Evolutionary conservation across 441 rosid species (phyloP), one percentile per base, ranked within the genome.

Genomic region (Corymbia calophylla): DNA sequence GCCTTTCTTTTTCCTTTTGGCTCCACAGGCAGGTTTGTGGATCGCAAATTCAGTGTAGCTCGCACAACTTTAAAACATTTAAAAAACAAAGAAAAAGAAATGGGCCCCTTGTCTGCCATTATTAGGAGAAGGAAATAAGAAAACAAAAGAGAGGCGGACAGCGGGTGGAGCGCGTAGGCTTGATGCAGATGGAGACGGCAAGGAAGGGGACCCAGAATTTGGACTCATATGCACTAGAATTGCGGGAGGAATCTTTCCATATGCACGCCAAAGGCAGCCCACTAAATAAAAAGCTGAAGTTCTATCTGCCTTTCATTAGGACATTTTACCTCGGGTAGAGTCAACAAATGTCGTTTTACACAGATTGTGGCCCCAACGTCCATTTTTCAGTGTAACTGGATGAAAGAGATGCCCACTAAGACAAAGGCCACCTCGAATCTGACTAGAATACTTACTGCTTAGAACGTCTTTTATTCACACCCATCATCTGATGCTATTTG

Each of bases 261-360:
- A 12, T 58, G 10, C 64, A 58, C n/a, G n/a, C n/a, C n/a, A 0
- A 58, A 25, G 16, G 82, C 82, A 6, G 82, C 0, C 0, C 49
- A 21, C 49, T 3, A 0, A 29, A 11, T 0, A 25, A 66, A 64
- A 39, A 70, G 17, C 49, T 39, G 25, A 21, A 73, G 29, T 73
- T 70, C 48, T 35, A 0, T 21, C 47, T 1, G 15, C 48, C 47
- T 0, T 68, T 9, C 7, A 39, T 9, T 35, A 19, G 82, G 44
- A 4, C 44, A 39, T 44, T 73, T 73, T 11, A 73, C 82, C 49
- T 73, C 29, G 16, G 29, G 29, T 35, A 6, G 82, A 39, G 39
- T 73, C 82, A 73, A 73, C 49, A 0, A 73, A 39, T 21, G 47
- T 70, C 8, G 27, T 15, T 2, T 19, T 35, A 19, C 80, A 2